Evolutionary conservation across 768 basidiomycete species (phyloP).

Genomic region (Serendipita indica): DNA sequence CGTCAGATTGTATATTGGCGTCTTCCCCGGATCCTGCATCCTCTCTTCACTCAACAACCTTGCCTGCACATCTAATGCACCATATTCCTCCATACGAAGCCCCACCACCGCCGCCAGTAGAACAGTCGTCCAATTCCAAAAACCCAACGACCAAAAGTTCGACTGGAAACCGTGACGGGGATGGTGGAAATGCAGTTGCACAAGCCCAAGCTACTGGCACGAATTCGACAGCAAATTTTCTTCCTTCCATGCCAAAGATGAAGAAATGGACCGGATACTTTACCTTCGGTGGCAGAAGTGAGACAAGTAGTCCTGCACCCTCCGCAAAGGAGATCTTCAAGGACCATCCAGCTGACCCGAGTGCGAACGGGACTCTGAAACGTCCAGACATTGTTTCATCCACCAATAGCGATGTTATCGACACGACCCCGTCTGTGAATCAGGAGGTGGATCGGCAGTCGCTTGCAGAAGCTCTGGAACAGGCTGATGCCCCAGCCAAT

Average conservation of each 20-base stretch:
- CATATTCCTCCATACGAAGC: background rate
- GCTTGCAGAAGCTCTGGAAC: background rate
- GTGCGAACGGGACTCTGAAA: too few relatives aligned
- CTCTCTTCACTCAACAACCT: background rate
- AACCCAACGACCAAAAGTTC: background rate
- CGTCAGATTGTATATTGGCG: background rate
- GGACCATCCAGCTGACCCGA: too few relatives aligned
- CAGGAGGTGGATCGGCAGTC: background rate
- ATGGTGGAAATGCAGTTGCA: background rate
- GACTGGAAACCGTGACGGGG: background rate
- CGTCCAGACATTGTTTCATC: too few relatives aligned
- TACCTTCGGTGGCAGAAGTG: background rate
- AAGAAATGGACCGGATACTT: conserved; percentile 5
- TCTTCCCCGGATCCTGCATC: background rate
- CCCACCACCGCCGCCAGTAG: background rate
- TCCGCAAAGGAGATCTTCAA: too few relatives aligned
- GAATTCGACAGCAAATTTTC: background rate
- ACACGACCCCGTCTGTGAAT: background rate
- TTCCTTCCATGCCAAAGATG: background rate
- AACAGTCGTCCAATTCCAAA: background rate
- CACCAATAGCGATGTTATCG: too few relatives aligned
- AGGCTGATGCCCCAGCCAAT: background rate
- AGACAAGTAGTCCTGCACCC: too few relatives aligned
- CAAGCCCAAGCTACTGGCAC: background rate
- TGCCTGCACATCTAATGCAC: background rate